phyloP scores from a whole-genome alignment of 768 basidiomycete genomes.

The Aureoboletus auriporus region DNA sequence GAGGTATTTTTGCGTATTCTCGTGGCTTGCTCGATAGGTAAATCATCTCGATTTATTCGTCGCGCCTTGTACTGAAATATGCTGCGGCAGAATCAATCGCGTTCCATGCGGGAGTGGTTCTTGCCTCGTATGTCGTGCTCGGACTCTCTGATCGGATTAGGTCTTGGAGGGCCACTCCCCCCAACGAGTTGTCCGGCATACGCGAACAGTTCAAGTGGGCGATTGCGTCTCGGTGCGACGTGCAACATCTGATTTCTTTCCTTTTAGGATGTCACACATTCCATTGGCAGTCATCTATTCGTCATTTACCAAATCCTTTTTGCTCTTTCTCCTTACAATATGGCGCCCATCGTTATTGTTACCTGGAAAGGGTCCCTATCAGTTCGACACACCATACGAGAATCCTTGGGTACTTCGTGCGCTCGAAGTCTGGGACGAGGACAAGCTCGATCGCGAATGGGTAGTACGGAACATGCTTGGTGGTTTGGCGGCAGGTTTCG shows the following conservation, averaged over 20 bases:
- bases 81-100: conserved; percentile 60
- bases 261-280: conserved; percentile 60
- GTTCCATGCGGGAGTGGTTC: conserved; percentile 66
- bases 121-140: conserved; percentile 53
- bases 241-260: background rate
- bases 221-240: no score
- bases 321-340: conserved; percentile 77
- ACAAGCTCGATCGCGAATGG: conserved; percentile 78
- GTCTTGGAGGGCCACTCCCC: conserved; percentile 18
- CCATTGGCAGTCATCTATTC: conserved; percentile 81
- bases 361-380: conserved; percentile 17
- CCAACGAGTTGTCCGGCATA: conserved; percentile 42
- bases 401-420: conserved; percentile 36
- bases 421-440: conserved; percentile 63
- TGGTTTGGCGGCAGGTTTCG: conserved; percentile 85
- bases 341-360: conserved; percentile 53
- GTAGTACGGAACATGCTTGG: conserved; percentile 78
- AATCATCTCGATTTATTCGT: conserved; percentile 1
- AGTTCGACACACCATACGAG: conserved; percentile 25
- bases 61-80: background rate
- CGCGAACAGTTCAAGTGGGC: conserved; percentile 59
- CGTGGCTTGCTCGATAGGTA: conserved; percentile 63
- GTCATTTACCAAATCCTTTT: conserved; percentile 78
- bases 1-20: conserved; percentile 54
- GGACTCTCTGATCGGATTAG: conserved; percentile 35